Percentiles rank a stretch among this genome's conserved stretches.
Conservation (phyloP, 2,329 filamentous ascomycete species). For the Paecilomyces dactylethromorphus region DNA sequence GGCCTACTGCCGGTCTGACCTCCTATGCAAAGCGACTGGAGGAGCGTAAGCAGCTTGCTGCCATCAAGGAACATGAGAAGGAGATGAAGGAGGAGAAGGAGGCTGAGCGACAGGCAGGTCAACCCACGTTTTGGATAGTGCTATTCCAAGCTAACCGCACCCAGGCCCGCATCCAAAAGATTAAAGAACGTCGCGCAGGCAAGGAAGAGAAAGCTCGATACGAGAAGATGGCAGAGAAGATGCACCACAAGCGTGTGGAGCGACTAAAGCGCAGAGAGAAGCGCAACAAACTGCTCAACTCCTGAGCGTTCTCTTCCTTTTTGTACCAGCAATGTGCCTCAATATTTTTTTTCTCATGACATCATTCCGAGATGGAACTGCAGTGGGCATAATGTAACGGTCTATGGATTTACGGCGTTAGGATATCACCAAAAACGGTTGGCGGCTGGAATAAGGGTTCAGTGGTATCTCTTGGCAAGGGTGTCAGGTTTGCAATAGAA, state of each 20-base stretch:
- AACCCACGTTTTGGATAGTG: not conserved
- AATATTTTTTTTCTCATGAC: not conserved
- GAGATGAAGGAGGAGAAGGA: constrained; percentile 97
- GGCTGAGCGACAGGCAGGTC: constrained; percentile 66
- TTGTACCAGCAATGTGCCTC: not conserved
- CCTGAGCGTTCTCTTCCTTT: constrained; percentile 18
- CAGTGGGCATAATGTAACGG: not conserved
- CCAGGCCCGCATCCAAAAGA: constrained; percentile 67
- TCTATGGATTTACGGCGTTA: not conserved
- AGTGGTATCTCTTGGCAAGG: not conserved
- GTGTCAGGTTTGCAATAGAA: not conserved
- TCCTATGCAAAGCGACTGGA: constrained; percentile 72
- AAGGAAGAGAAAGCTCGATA: constrained; percentile 93
- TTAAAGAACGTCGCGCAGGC: constrained; percentile 76
- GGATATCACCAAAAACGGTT: not conserved
- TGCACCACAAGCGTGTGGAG: constrained; percentile 94
- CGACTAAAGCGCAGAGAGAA: constrained; percentile 92
- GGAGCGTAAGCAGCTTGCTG: constrained; percentile 60
- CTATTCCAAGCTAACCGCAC: constrained; percentile 1
- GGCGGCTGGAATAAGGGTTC: too few species aligned
- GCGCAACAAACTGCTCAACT: constrained; percentile 56
- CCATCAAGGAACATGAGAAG: constrained; percentile 88
- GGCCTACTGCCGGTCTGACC: constrained; percentile 69
- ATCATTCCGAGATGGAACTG: not conserved
- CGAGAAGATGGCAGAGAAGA: constrained; percentile 91